A percentile compares a stretch with the other conserved stretches of the same genome.
phyloP scores from a whole-genome alignment of 768 basidiomycete genomes.

The Amanita phalloides region DNA sequence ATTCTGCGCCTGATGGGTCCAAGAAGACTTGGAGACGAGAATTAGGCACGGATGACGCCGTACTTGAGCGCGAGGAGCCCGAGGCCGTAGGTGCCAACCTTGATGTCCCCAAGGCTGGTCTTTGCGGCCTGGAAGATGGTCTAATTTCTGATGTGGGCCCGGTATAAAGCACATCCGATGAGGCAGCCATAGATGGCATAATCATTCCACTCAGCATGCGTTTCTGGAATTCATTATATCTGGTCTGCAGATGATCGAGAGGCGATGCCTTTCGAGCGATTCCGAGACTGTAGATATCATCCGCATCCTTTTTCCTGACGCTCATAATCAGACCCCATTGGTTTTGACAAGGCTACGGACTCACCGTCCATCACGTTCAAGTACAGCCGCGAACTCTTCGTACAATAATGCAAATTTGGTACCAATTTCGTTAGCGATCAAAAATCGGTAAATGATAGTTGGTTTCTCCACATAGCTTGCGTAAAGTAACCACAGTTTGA shows the following conservation, averaged over 20 bases:
- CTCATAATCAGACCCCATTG: conserved; percentile 2
- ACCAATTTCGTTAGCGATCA: conserved; percentile 88
- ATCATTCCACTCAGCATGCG: conserved; percentile 64
- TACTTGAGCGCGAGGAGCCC: conserved; percentile 17
- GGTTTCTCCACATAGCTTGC: conserved; percentile 88
- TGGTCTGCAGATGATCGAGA: conserved; percentile 65
- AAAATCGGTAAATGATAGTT: conserved; percentile 78
- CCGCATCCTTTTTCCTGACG: conserved; percentile 75
- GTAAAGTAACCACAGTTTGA: conserved; percentile 92
- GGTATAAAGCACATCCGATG: conserved; percentile 15
- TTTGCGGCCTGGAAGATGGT: conserved; percentile 19
- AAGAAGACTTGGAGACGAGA: conserved; percentile 58
- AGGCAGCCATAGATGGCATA: conserved; percentile 25
- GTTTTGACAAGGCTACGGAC: conserved; percentile 10
- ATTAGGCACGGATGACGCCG: conserved; percentile 30
- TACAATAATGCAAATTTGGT: conserved; percentile 73
- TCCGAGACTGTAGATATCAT: conserved; percentile 79
- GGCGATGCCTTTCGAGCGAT: conserved; percentile 77
- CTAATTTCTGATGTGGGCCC: conserved; percentile 35
- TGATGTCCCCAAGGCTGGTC: conserved; percentile 3
- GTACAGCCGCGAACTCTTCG: conserved; percentile 81
- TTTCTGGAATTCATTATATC: conserved; percentile 83
- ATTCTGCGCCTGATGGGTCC: conserved; percentile 50
- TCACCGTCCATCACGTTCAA: conserved; percentile 78
- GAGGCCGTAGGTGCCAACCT: conserved; percentile 8